A percentile compares a stretch with the other conserved stretches of the same genome.
Evolutionary conservation across 2,329 filamentous ascomycete genomes (phyloP).

Genomic region (Chaetoscypha palmicola): DNA sequence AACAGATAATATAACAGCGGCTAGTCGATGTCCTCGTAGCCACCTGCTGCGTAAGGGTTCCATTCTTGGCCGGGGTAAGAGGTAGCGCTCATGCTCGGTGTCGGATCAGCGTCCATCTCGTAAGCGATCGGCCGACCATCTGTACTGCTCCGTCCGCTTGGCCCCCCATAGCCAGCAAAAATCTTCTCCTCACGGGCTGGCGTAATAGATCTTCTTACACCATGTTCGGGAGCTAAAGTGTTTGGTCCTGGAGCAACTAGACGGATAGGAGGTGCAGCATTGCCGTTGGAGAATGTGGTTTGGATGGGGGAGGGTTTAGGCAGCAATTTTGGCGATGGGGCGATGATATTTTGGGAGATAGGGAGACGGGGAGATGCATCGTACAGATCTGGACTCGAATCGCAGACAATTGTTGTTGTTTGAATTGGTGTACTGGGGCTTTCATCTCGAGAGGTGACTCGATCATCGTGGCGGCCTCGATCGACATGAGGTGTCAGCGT

Average conservation of each 20-base stretch:
- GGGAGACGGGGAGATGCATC: slow-evolving; percentile 29
- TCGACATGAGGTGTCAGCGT: background rate
- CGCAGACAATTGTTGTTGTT: background rate
- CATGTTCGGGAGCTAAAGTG: background rate
- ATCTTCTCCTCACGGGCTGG: background rate
- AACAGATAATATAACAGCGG: no score
- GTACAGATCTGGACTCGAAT: slow-evolving; percentile 29
- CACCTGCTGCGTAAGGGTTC: slow-evolving; percentile 26
- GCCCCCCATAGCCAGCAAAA: slow-evolving; percentile 38
- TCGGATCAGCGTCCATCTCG: slow-evolving; percentile 32
- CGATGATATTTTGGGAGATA: background rate
- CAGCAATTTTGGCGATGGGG: background rate
- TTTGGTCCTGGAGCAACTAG: background rate
- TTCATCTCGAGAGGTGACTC: slow-evolving; percentile 6
- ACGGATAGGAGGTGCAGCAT: background rate
- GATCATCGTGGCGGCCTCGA: background rate
- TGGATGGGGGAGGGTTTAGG: slow-evolving; percentile 5
- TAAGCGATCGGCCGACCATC: no score
- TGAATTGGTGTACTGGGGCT: background rate
- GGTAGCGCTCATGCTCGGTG: slow-evolving; percentile 55
- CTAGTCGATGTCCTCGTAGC: slow-evolving; percentile 7
- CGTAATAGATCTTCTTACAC: background rate
- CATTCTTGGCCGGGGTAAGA: slow-evolving; percentile 67
- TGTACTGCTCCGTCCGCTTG: no score
- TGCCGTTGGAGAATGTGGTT: background rate